Conservation (phyloP, 257 asterid genomes). For the Solanum dulcamara region DNA sequence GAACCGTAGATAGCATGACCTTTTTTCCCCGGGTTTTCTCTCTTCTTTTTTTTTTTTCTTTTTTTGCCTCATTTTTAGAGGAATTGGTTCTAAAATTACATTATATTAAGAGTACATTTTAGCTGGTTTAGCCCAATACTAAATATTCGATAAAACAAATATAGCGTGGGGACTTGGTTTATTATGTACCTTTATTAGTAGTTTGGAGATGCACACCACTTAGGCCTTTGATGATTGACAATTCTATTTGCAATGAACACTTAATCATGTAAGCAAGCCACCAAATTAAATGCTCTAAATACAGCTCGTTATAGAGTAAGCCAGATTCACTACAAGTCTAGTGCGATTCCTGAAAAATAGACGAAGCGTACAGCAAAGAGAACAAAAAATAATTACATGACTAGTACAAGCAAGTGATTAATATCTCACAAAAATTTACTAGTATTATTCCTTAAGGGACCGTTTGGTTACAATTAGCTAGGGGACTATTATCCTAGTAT, state of each 20-base stretch:
- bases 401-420: background rate
- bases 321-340: background rate
- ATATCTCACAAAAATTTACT: background rate
- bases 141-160: too few relatives aligned
- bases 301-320: background rate
- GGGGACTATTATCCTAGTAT: too few relatives aligned
- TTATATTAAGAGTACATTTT: too few relatives aligned
- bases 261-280: background rate
- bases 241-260: background rate
- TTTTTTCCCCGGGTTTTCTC: background rate
- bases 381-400: background rate
- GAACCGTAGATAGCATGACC: background rate
- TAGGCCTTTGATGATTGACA: background rate
- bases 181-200: too few relatives aligned
- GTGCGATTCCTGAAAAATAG: background rate
- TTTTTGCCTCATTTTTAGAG: background rate
- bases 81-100: background rate
- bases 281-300: background rate
- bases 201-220: background rate
- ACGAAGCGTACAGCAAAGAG: background rate
- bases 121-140: too few relatives aligned
- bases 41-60: background rate
- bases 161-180: too few relatives aligned
- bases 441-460: background rate
- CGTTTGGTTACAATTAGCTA: background rate